Base-by-base conservation (phyloP, 2,329 filamentous ascomycete genomes). In the Aureobasidium sp. region DNA sequence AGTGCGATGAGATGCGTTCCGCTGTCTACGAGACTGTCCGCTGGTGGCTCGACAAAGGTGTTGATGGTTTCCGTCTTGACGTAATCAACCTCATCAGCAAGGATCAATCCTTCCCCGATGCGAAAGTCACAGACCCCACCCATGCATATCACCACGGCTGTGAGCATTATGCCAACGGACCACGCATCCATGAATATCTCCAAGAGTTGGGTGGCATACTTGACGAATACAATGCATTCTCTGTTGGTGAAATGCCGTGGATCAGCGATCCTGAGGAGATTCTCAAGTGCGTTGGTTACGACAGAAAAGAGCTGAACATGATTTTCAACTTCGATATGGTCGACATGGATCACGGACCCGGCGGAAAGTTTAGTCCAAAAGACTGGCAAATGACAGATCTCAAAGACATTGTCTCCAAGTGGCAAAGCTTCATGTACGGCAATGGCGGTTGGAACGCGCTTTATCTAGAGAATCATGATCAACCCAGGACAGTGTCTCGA, bases 31-130 rank as follows among this genome's bases (percentile, higher is more conserved):
- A 86, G 41, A 81, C 82, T 20, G 41, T 63, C n/a, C 52, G 61
- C 12, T 92, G 92, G 71, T 93, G 89, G 89, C 81, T 92, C 0
- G 77, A 87, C 55, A 82, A 83, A 34, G 88, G 88, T 2, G 85
- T 88, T 0, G 72, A 73, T 56, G 73, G 74, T 5, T 75, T 76
- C 67, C 69, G 73, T 5, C 55, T 64, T 13, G 63, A 64, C 36
- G 62, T 64, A 1, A 62, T 65, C 44, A 63, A 65, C 29, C 44
- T 53, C 15, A 61, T 63, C 47, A 46, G 34, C 46, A 65, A 65
- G 20, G 53, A 53, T 10, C 64, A 61, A 37, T 43, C 37, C 0
- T 65, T 65, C 57, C 63, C 63, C 17, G 53, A 65, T 43, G 64
- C 64, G 13, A 48, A 13, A 13, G n/a, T 62, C 6, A 32, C 41